Percentiles rank a stretch among this genome's conserved stretches.
These are phyloP conservation scores for Citrus medica DNA, from an alignment of 345 rosid species.

Conservation along the genomic window DNA sequence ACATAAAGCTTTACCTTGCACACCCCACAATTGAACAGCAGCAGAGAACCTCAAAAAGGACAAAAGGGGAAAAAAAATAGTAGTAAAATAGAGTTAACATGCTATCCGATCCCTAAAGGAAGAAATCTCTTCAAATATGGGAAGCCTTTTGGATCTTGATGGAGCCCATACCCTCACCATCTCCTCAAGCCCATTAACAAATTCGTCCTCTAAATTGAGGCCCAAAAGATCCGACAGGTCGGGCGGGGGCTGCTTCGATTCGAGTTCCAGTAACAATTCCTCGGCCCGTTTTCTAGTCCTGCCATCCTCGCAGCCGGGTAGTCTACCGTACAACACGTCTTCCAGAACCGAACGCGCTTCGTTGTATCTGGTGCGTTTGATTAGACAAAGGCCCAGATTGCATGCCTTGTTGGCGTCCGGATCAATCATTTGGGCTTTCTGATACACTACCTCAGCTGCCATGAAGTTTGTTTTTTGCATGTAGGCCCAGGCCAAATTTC, in stretches of 20 bases:
- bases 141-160: slow-evolving; percentile 70
- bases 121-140: slow-evolving; percentile 83
- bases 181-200: slow-evolving; percentile 54
- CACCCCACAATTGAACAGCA: neutral
- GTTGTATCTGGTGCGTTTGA: slow-evolving; percentile 54
- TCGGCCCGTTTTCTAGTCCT: slow-evolving; percentile 52
- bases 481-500: slow-evolving; percentile 97
- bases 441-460: slow-evolving; percentile 79
- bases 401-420: slow-evolving; percentile 88
- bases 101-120: slow-evolving; percentile 62
- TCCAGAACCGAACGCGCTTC: slow-evolving; percentile 53
- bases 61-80: neutral
- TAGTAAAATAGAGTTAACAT: slow-evolving; percentile 21
- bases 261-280: slow-evolving; percentile 49
- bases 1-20: neutral
- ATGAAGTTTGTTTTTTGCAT: slow-evolving; percentile 83
- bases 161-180: slow-evolving; percentile 48
- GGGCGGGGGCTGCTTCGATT: slow-evolving; percentile 19
- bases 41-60: neutral
- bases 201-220: slow-evolving; percentile 44
- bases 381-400: slow-evolving; percentile 69
- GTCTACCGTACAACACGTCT: slow-evolving; percentile 34
- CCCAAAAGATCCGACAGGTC: slow-evolving; percentile 33
- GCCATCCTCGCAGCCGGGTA: slow-evolving; percentile 57
- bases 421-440: slow-evolving; percentile 83